Percentiles rank a stretch among this genome's conserved stretches.
These are phyloP conservation scores for Rubus idaeus DNA, from an alignment of 306 rosid genomes.

Conservation along the genomic window DNA sequence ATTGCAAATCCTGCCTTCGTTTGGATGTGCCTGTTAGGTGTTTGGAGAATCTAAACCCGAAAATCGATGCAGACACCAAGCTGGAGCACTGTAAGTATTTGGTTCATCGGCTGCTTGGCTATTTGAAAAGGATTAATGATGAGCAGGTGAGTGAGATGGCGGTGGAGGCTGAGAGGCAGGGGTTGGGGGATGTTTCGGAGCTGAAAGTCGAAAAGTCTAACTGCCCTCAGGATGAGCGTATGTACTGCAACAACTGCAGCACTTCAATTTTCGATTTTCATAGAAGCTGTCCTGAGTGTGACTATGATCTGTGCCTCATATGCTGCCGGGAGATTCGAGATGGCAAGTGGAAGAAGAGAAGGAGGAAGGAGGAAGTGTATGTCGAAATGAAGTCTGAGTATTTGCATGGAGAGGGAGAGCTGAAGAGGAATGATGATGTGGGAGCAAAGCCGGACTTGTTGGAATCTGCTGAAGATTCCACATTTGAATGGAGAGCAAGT, in stretches of 20 bases:
- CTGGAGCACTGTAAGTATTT: slow-evolving; percentile 43
- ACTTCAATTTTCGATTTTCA: slow-evolving; percentile 83
- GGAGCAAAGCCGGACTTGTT: background rate
- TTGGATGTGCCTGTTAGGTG: slow-evolving; percentile 33
- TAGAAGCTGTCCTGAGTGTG: slow-evolving; percentile 69
- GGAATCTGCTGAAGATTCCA: slow-evolving; percentile 5
- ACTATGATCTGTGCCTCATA: slow-evolving; percentile 71
- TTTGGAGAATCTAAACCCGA: slow-evolving; percentile 9
- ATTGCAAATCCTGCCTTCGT: slow-evolving; percentile 78
- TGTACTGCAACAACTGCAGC: slow-evolving; percentile 72
- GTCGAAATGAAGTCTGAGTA: slow-evolving; percentile 16
- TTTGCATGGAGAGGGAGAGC: slow-evolving; percentile 33
- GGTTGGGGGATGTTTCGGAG: background rate
- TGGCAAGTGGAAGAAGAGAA: slow-evolving; percentile 31
- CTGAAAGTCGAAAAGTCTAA: background rate
- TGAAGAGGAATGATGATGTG: background rate
- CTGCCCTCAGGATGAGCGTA: slow-evolving; percentile 44
- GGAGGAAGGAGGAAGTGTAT: background rate
- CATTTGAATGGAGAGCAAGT: slow-evolving; percentile 50
- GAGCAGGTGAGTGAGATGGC: slow-evolving; percentile 61
- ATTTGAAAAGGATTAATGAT: slow-evolving; percentile 50
- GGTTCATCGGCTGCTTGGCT: slow-evolving; percentile 61
- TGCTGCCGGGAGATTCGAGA: slow-evolving; percentile 79
- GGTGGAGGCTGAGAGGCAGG: background rate
- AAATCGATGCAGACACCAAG: background rate